Conservation (phyloP, 495 filamentous ascomycete genomes). For the Penicillium cinerascens region DNA sequence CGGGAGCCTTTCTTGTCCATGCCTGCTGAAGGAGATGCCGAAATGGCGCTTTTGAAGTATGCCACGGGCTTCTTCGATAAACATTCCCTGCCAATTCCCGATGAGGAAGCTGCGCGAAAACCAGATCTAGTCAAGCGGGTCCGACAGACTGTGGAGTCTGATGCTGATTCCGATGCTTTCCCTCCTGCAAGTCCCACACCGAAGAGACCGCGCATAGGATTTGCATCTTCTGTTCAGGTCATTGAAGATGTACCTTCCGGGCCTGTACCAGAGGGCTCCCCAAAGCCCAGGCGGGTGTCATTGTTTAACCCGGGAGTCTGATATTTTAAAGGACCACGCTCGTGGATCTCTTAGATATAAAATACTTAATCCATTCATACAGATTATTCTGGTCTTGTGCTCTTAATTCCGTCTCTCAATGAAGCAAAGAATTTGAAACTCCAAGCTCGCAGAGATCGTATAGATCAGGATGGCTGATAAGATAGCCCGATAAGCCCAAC, state of each 20-base stretch:
- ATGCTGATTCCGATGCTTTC: conserved; percentile 8
- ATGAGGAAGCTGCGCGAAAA: conserved; percentile 15
- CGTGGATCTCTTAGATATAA: neutral
- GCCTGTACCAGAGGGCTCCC: neutral
- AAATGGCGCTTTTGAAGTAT: conserved; percentile 23
- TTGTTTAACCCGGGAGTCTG: neutral
- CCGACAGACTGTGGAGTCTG: conserved; percentile 4
- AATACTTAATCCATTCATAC: neutral
- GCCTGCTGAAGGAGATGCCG: conserved; percentile 31
- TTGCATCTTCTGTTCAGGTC: conserved; percentile 9
- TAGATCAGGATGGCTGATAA: neutral
- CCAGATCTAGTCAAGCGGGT: neutral
- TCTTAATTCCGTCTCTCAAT: too few species aligned
- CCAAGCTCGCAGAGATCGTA: neutral
- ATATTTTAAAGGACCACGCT: neutral
- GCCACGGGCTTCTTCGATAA: conserved; percentile 39
- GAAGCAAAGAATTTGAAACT: too few species aligned
- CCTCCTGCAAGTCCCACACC: neutral
- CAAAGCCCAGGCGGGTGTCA: neutral
- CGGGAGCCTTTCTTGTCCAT: conserved; percentile 65
- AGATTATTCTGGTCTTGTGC: too few species aligned
- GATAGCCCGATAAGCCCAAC: neutral
- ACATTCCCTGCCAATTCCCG: conserved; percentile 37
- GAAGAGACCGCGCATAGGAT: conserved; percentile 16
- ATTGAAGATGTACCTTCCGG: neutral